Evolutionary conservation across 2,329 filamentous ascomycete species (phyloP).

Genomic region (Metarhizium guizhouense): DNA sequence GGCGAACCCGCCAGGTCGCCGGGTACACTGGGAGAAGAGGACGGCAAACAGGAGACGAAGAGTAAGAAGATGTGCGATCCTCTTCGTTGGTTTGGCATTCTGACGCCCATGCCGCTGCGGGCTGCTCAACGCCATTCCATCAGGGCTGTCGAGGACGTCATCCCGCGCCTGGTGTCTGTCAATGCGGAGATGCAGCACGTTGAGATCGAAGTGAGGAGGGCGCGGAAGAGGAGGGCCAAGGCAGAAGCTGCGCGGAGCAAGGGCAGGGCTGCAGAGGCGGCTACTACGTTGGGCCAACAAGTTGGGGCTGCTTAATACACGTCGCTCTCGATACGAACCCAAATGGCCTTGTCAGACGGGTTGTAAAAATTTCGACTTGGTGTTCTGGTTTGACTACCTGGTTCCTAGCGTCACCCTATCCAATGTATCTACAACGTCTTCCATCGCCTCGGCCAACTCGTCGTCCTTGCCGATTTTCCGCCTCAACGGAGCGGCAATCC

Average conservation of each 20-base stretch:
- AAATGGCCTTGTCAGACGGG: neutral
- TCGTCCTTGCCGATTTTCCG: slow-evolving; percentile 16
- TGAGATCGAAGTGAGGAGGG: slow-evolving; percentile 60
- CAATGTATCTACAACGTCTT: slow-evolving; percentile 33
- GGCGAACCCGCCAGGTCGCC: neutral
- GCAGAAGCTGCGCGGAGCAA: slow-evolving; percentile 26
- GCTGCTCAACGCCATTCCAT: slow-evolving; percentile 52
- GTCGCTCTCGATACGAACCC: too few relatives aligned
- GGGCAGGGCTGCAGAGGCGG: neutral
- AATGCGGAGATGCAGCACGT: slow-evolving; percentile 51
- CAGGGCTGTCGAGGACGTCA: slow-evolving; percentile 43
- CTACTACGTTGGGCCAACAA: neutral
- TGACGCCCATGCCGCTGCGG: slow-evolving; percentile 42
- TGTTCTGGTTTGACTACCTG: neutral
- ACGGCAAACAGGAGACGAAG: neutral
- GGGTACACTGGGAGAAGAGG: slow-evolving; percentile 1
- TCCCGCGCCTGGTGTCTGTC: slow-evolving; percentile 50
- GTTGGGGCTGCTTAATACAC: neutral
- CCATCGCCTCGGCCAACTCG: slow-evolving; percentile 32
- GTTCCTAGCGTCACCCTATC: slow-evolving; percentile 10
- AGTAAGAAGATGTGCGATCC: slow-evolving; percentile 28
- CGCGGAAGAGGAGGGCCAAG: slow-evolving; percentile 45
- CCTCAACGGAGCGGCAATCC: slow-evolving; percentile 35
- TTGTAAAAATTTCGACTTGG: neutral
- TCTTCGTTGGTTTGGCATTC: slow-evolving; percentile 46